Evolutionary conservation across 1,284 basidiomycete genomes (phyloP), one percentile per base, ranked within the genome.

Genomic region (Leccinum pallidistipes): DNA sequence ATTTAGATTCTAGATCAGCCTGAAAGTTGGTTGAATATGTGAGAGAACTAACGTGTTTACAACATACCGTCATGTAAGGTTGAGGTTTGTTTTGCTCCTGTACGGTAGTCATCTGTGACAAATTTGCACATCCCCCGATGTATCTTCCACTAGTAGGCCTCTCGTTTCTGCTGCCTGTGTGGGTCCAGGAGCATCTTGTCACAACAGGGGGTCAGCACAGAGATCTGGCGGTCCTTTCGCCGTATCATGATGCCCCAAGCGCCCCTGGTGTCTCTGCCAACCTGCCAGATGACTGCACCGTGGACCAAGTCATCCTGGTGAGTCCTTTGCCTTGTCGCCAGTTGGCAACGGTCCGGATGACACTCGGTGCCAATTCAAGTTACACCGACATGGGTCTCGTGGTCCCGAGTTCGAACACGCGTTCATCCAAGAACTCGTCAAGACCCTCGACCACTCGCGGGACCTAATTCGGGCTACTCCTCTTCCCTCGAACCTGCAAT

Each of bases 351-450:
- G 12, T 11, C 9, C 11, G 10, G 8, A 36, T 60, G 54, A 54
- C 53, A 7, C 16, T 31, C 7, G 34, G 24, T 49, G 36, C 29
- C 14, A 40, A 51, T 7, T 21, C 36, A 59, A 66, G 79, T 73
- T 80, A 70, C 77, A 75, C 60, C 66, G 80, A 47, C 80, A 82
- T 59, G 81, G 81, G 3, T 77, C 77, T 29, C 76, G 80, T 32
- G 76, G 70, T 51, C 76, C 78, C 18, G 65, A 70, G 4, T 62
- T 62, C 16, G 73, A 73, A 56, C 74, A 79, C 65, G 61, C 74
- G 8, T 69, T 68, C 47, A 76, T 74, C 66, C 76, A 76, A 59
- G 71, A 71, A 10, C 73, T 81, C 16, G 74, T 76, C 7, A 62
- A 68, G 18, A 78, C 77, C 64, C 76, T 80, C 55, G 68, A 68